Evolutionary conservation across 768 basidiomycete genomes (phyloP).

Genomic region (Kwoniella dejecticola): DNA sequence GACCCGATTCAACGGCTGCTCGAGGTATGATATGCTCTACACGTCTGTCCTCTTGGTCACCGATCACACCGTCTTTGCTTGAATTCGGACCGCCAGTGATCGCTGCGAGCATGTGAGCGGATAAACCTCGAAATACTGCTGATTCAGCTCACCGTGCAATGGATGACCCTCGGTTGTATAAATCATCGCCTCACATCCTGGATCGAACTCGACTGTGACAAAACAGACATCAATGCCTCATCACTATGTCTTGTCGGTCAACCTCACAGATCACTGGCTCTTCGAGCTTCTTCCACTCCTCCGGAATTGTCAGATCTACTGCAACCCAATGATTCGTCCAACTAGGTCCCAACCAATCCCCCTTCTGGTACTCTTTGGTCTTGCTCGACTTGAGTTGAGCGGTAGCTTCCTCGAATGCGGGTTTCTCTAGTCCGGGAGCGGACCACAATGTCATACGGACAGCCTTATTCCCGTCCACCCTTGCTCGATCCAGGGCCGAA

Average conservation of each 20-base stretch:
- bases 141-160: conserved; percentile 63
- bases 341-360: conserved; percentile 84
- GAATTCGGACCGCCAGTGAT: conserved; percentile 24
- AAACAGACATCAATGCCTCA: not conserved
- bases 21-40: conserved; percentile 87
- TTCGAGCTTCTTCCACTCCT: conserved; percentile 71
- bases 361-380: conserved; percentile 69
- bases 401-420: conserved; percentile 75
- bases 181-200: conserved; percentile 90
- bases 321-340: conserved; percentile 99
- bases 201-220: conserved; percentile 76
- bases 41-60: conserved; percentile 63
- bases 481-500: conserved; percentile 71
- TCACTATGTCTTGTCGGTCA: no score
- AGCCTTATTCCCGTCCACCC: conserved; percentile 61
- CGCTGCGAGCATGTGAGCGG: not conserved
- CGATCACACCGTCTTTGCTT: conserved; percentile 6
- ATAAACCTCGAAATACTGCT: not conserved
- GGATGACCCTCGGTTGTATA: conserved; percentile 73
- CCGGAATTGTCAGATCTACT: conserved; percentile 73
- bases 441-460: conserved; percentile 85
- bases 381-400: not conserved
- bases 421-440: conserved; percentile 76
- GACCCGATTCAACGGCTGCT: conserved; percentile 63
- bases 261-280: conserved; percentile 65